Evolutionary conservation across 2,329 filamentous ascomycete species (phyloP).

Genomic region (Exophiala bonariae): DNA sequence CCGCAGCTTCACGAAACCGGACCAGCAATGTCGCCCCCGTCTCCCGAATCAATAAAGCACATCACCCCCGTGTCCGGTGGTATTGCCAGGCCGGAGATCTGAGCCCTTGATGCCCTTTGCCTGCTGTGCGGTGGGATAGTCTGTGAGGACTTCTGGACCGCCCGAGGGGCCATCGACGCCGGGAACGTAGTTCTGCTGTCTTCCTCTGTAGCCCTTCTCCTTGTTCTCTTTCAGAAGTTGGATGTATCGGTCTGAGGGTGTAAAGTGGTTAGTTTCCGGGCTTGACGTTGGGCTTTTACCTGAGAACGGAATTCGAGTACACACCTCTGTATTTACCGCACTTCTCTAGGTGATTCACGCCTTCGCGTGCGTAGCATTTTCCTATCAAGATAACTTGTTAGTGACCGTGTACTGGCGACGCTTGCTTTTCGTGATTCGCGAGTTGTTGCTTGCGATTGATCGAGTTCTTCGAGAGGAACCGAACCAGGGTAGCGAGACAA

Average conservation of each 20-base stretch:
- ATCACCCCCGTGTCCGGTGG: slow-evolving; percentile 23
- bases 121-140: slow-evolving; percentile 26
- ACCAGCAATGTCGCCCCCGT: no score
- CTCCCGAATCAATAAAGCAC: slow-evolving; percentile 20
- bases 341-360: slow-evolving; percentile 68
- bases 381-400: slow-evolving; percentile 50
- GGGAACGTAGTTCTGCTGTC: slow-evolving; percentile 62
- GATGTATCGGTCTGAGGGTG: slow-evolving; percentile 61
- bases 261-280: neutral
- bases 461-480: no score
- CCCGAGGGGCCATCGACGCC: slow-evolving; percentile 26
- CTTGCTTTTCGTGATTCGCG: slow-evolving; percentile 22
- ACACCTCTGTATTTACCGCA: slow-evolving; percentile 65
- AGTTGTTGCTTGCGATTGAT: slow-evolving; percentile 44
- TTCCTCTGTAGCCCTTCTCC: slow-evolving; percentile 63
- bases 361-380: slow-evolving; percentile 64
- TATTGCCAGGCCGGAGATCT: slow-evolving; percentile 27
- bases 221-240: slow-evolving; percentile 63
- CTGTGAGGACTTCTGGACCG: slow-evolving; percentile 24
- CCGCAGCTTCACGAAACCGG: no score
- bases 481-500: no score
- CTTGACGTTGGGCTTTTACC: neutral
- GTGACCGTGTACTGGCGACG: neutral
- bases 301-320: slow-evolving; percentile 23
- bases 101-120: slow-evolving; percentile 27